Base-by-base conservation (phyloP, 495 filamentous ascomycete species). In the Copromyces sp. region DNA sequence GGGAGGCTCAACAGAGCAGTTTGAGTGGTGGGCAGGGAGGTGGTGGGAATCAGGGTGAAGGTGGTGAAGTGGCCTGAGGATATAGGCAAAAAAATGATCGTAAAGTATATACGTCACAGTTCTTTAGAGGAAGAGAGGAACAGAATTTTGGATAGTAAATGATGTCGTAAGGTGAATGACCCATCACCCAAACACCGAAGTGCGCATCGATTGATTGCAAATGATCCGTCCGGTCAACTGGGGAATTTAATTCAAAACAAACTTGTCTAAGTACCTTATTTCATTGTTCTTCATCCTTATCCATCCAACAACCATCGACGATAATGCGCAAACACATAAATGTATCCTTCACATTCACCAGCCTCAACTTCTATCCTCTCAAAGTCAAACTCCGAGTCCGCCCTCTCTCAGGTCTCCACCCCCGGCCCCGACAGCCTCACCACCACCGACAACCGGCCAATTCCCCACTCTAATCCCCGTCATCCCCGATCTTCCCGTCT, bases 1-100 rank as follows among this genome's bases (percentile, higher is more conserved):
- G 88, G 44, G 87, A 87, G 73, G 87, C 80, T 0, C 82, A 82
- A 16, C 53, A 65, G 53, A 65, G 29, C 47, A 69, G 32, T 69
- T 68, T 68, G 41, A 38, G 44, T 11, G 68, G 69, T 38, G 16
- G n/a, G 5, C 70, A 72, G 4, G 24, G 39, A 8, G 53, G 47
- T 14, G 39, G 39, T 53, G 32, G 59, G 39, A 65, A n/a, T n/a
- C 53, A 35, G 14, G 53, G 24, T 35, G 53, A 65, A 11, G 53
- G 53, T 59, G 20, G 47, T 35, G 53, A 65, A 37, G 29, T 11
- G 17, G 12, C 2, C 6, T 65, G 14, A 65, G 53, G 45, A 24
- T 24, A 20, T 20, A 24, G 24, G 0, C 24, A 24, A 61, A 32
- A 37, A 32, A 6, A 65, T 65, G 14, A 47, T 17, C 12, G 29